Percentiles rank a stretch among this genome's conserved stretches.
Conservation (phyloP, 1,284 basidiomycete genomes). For the Tylopilus microsporus region DNA sequence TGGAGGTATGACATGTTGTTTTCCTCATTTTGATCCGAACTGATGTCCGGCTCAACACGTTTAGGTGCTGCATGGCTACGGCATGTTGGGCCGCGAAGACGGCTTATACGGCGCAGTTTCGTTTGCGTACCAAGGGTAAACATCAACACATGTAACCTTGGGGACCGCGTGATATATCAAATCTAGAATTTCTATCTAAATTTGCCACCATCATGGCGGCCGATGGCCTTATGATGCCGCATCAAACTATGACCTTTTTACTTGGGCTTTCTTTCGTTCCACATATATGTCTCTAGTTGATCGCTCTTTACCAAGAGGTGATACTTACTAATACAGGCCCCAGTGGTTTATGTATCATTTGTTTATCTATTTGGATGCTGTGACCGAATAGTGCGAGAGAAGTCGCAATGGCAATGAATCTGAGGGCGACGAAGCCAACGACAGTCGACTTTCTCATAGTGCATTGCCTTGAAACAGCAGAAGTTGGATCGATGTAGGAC, state of each 20-base stretch:
- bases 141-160: background rate
- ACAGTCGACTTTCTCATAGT: background rate
- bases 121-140: conserved; percentile 82
- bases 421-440: no score
- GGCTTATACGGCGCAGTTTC: conserved; percentile 91
- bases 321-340: no score
- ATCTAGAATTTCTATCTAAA: background rate
- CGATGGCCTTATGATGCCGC: background rate
- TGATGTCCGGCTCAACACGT: conserved; percentile 5
- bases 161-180: background rate
- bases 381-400: background rate
- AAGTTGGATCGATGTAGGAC: no score
- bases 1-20: conserved; percentile 65
- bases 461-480: background rate
- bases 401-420: background rate
- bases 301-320: background rate
- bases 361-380: background rate
- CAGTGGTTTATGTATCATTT: background rate
- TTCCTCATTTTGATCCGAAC: background rate
- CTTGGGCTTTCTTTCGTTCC: background rate
- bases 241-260: background rate
- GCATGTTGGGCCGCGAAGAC: conserved; percentile 87
- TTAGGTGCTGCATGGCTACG: conserved; percentile 78
- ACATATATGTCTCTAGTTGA: background rate
- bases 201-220: background rate